Evolutionary conservation across 176 grass and related monocot genomes (phyloP).

Genomic region (Saccharum officinarum): DNA sequence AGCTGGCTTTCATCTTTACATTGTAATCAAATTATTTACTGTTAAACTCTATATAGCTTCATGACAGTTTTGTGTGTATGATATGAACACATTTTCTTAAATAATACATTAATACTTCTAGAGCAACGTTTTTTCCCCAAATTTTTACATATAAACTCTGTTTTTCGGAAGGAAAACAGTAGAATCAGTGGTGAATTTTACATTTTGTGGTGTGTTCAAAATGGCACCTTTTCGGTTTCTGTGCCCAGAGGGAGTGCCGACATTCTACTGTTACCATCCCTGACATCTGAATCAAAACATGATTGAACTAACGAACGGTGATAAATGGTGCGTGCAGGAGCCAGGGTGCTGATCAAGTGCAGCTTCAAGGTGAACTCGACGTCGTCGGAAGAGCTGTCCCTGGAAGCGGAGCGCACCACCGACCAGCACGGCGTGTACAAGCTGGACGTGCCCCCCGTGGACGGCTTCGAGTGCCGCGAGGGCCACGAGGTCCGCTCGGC

Average conservation of each 20-base stretch:
- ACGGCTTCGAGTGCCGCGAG: constrained; percentile 82
- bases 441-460: constrained; percentile 79
- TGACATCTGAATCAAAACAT: background rate
- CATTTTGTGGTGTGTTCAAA: background rate
- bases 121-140: no score
- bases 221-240: background rate
- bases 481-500: constrained; percentile 71
- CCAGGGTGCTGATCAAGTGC: constrained; percentile 72
- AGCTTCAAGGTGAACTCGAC: constrained; percentile 81
- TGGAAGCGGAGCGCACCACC: constrained; percentile 84
- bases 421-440: constrained; percentile 93
- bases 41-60: background rate
- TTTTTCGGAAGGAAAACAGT: background rate
- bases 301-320: background rate
- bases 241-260: background rate
- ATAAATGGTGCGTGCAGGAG: constrained; percentile 44
- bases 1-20: background rate
- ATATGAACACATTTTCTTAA: no score
- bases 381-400: constrained; percentile 63
- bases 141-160: no score
- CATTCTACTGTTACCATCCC: background rate
- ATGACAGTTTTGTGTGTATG: no score
- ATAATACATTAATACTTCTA: no score
- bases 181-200: background rate
- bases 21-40: background rate